Evolutionary conservation across 2,329 filamentous ascomycete species (phyloP).

Genomic region (Curvularia eragrostidis): DNA sequence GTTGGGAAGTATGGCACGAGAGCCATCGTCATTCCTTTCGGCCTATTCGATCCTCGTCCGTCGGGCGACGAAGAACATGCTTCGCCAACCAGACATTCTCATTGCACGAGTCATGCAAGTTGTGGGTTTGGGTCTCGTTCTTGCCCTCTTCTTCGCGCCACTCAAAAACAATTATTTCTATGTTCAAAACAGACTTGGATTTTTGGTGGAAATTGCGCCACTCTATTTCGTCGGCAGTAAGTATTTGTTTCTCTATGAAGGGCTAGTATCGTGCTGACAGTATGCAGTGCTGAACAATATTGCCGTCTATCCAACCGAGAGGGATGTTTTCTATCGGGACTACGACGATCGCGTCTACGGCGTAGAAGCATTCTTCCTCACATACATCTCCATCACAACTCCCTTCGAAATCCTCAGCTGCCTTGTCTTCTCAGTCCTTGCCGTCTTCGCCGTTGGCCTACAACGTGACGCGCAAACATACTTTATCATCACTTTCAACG

Average conservation of each 20-base stretch:
- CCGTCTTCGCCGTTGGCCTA: constrained; percentile 69
- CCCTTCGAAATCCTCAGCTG: constrained; percentile 73
- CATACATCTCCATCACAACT: constrained; percentile 73
- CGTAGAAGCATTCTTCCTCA: constrained; percentile 72
- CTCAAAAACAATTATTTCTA: constrained; percentile 71
- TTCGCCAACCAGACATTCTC: constrained; percentile 48
- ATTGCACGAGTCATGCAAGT: constrained; percentile 50
- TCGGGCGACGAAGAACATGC: constrained; percentile 69
- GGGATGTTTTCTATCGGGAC: constrained; percentile 79
- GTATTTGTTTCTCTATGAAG: not conserved
- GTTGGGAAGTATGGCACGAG: constrained; percentile 70
- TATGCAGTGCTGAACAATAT: constrained; percentile 74
- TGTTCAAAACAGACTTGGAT: constrained; percentile 76
- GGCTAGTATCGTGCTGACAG: constrained; percentile 4
- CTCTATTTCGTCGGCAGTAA: constrained; percentile 73
- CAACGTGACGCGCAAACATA: constrained; percentile 68
- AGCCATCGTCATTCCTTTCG: constrained; percentile 65
- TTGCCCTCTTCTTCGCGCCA: constrained; percentile 68
- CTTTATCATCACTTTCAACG: constrained; percentile 71
- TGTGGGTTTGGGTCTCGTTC: constrained; percentile 45
- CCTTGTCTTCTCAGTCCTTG: constrained; percentile 70
- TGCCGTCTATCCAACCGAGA: constrained; percentile 73
- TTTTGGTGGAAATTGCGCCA: constrained; percentile 73
- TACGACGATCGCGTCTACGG: constrained; percentile 76
- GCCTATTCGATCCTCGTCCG: constrained; percentile 73